These are phyloP conservation scores for Stenocarpella maydis DNA, from an alignment of 2,329 filamentous ascomycete species.

Conservation along the genomic window DNA sequence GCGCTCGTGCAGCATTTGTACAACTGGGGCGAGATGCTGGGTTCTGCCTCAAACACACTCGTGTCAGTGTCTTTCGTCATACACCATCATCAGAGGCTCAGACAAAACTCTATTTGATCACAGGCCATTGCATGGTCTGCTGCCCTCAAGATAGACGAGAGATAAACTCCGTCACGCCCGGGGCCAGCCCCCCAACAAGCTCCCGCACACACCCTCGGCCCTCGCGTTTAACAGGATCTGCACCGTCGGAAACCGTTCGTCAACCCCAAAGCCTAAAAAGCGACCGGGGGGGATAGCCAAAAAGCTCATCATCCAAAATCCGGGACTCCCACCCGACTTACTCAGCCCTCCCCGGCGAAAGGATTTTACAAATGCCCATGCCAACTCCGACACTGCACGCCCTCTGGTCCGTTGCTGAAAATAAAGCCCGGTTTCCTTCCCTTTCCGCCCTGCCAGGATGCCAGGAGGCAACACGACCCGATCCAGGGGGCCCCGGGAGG, in stretches of 20 bases:
- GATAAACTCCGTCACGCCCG: constrained; percentile 8
- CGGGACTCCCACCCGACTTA: not conserved
- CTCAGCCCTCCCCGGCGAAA: not conserved
- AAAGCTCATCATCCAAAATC: no score
- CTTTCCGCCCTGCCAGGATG: not conserved
- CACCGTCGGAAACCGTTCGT: constrained; percentile 1
- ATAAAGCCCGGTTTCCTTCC: not conserved
- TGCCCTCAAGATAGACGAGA: constrained; percentile 1
- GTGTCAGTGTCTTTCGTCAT: not conserved
- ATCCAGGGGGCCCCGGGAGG: no score
- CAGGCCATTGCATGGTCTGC: not conserved
- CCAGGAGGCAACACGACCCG: not conserved
- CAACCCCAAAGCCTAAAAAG: no score
- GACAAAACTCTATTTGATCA: not conserved
- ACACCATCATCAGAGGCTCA: not conserved
- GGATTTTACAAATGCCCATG: constrained; percentile 1
- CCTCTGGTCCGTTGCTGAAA: not conserved
- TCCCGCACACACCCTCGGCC: constrained; percentile 8
- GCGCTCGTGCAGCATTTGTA: no score
- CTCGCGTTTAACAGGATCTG: constrained; percentile 17
- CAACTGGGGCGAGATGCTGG: not conserved
- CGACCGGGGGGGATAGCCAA: no score
- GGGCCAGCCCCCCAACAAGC: constrained; percentile 1
- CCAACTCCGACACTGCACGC: not conserved
- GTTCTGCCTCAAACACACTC: not conserved